A percentile compares a stretch with the other conserved stretches of the same genome.
phyloP scores from a whole-genome alignment of 345 rosid species.

The Noccaea bulbosa region DNA sequence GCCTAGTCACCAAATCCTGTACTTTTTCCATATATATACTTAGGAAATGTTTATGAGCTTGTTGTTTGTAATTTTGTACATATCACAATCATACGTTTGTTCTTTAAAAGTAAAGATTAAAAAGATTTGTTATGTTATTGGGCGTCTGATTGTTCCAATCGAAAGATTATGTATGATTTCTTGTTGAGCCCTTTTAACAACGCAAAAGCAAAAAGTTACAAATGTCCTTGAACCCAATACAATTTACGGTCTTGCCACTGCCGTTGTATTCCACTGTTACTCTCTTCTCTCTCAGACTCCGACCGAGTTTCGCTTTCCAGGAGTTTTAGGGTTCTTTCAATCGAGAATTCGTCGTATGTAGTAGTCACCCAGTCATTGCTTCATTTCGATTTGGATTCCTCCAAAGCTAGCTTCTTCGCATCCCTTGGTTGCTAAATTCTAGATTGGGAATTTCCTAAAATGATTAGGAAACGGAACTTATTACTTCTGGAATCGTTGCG shows the following conservation, averaged over 20 bases:
- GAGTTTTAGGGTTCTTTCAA: not conserved
- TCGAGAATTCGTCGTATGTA: not conserved
- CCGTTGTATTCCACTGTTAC: too few species aligned
- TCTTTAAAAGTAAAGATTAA: not conserved
- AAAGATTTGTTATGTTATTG: too few species aligned
- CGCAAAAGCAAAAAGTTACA: too few species aligned
- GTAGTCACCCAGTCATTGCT: not conserved
- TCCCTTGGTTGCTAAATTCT: not conserved
- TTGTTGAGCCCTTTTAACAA: too few species aligned
- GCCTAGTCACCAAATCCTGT: conserved; percentile 19
- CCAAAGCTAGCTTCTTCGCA: not conserved
- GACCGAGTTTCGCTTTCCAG: too few species aligned
- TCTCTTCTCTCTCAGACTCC: too few species aligned
- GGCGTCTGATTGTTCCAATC: too few species aligned
- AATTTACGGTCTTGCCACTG: too few species aligned
- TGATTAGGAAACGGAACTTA: conserved; percentile 28
- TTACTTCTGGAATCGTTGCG: conserved; percentile 15
- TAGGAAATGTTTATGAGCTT: conserved; percentile 17
- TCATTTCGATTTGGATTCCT: conserved; percentile 13
- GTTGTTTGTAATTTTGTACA: conserved; percentile 34
- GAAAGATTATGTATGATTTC: too few species aligned
- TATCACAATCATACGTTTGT: conserved; percentile 23
- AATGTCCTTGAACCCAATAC: too few species aligned
- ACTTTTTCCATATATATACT: not conserved
- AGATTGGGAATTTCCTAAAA: conserved; percentile 11